Percentiles rank a stretch among this genome's conserved stretches.
Conservation (phyloP, 129 eudicot genomes). For the Silybum marianum region DNA sequence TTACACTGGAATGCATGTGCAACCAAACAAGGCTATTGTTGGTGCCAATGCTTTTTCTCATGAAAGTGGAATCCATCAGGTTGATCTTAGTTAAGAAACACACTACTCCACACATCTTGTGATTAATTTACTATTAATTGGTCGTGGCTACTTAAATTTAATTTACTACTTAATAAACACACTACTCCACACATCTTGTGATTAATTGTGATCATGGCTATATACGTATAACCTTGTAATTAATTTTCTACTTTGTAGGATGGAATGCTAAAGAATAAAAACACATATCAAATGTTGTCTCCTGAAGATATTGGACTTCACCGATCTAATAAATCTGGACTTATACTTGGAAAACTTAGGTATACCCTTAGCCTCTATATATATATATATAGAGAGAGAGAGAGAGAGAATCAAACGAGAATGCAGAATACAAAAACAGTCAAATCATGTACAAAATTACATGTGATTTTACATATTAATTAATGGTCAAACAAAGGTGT, state of each 20-base stretch:
- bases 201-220: background rate
- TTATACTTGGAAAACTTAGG: conserved; percentile 44
- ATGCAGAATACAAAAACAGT: too few species aligned
- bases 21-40: conserved; percentile 95
- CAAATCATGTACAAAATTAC: too few species aligned
- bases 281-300: conserved; percentile 78
- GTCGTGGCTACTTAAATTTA: background rate
- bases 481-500: too few species aligned
- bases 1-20: conserved; percentile 71
- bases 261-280: conserved; percentile 84
- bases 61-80: conserved; percentile 99
- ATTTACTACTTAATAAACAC: too few species aligned
- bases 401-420: too few species aligned
- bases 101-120: too few species aligned
- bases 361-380: too few species aligned
- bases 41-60: conserved; percentile 99
- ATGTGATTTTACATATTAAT: too few species aligned
- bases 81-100: conserved; percentile 17
- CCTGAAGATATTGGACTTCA: conserved; percentile 96
- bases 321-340: conserved; percentile 83
- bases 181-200: too few species aligned
- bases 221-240: too few species aligned
- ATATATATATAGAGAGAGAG: too few species aligned
- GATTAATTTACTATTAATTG: background rate
- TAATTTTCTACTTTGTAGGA: conserved; percentile 48